Evolutionary conservation across 2,329 filamentous ascomycete species (phyloP).

Genomic region (Colletotrichum cuscutae): DNA sequence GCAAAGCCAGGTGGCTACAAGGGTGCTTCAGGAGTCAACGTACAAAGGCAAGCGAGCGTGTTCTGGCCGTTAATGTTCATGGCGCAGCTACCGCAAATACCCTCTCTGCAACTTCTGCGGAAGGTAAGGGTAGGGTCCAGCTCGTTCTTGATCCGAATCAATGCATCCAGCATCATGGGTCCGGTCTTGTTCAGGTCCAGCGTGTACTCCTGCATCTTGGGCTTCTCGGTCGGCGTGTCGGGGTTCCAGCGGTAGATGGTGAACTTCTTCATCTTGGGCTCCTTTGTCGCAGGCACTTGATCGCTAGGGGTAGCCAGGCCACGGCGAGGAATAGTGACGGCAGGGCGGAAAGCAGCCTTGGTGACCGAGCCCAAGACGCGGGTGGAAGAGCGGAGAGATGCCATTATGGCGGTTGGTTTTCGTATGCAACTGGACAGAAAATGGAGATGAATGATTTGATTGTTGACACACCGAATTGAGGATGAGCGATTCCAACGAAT

Average conservation of each 20-base stretch:
- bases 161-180: conserved; percentile 96
- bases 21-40: conserved; percentile 48
- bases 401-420: conserved; percentile 55
- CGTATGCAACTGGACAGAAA: background rate
- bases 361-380: conserved; percentile 61
- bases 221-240: conserved; percentile 91
- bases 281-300: conserved; percentile 66
- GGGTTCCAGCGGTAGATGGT: conserved; percentile 99
- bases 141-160: conserved; percentile 99
- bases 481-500: conserved; percentile 4
- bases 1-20: background rate
- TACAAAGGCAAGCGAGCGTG: conserved; percentile 97
- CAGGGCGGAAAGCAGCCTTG: conserved; percentile 49
- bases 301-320: conserved; percentile 67
- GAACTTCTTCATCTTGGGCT: conserved; percentile 89
- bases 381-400: conserved; percentile 69
- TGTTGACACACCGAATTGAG: conserved; percentile 2
- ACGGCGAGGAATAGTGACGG: conserved; percentile 53
- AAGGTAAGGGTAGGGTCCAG: conserved; percentile 96
- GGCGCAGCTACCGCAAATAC: conserved; percentile 97
- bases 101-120: conserved; percentile 94
- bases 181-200: conserved; percentile 99
- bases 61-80: conserved; percentile 99
- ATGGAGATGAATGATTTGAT: background rate
- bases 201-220: conserved; percentile 93